Evolutionary conservation across 2,329 filamentous ascomycete species (phyloP).

Genomic region (Sclerotinia sclerotiorum): DNA sequence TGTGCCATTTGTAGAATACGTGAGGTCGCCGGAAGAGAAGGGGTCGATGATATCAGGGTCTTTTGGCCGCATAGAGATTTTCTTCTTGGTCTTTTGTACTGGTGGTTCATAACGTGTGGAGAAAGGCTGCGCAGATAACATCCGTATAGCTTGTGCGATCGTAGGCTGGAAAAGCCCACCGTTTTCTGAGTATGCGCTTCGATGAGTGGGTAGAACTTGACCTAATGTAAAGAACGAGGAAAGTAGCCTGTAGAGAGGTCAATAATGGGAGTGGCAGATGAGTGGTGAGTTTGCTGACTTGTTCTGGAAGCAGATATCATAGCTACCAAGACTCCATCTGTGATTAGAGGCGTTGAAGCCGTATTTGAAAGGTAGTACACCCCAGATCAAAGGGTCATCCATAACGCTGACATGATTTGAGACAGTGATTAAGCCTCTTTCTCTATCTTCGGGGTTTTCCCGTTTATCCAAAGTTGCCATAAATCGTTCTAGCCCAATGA

Average conservation of each 20-base stretch:
- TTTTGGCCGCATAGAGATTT: constrained; percentile 23
- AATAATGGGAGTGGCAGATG: background rate
- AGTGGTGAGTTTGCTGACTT: constrained; percentile 53
- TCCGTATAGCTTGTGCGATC: constrained; percentile 78
- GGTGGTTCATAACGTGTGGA: constrained; percentile 30
- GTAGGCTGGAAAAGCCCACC: constrained; percentile 91
- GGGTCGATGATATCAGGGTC: constrained; percentile 49
- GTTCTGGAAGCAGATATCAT: constrained; percentile 93
- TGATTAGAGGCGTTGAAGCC: constrained; percentile 70
- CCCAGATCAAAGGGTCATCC: constrained; percentile 95
- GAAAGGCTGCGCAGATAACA: constrained; percentile 66
- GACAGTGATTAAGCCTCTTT: constrained; percentile 81
- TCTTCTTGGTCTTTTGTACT: constrained; percentile 4
- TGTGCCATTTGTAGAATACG: constrained; percentile 64
- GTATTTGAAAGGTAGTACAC: constrained; percentile 75
- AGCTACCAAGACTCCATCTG: constrained; percentile 86
- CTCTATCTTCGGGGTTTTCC: constrained; percentile 61
- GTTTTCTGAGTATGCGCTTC: constrained; percentile 66
- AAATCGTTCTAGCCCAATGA: constrained; percentile 74
- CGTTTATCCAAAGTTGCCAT: constrained; percentile 73
- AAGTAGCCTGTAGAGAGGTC: constrained; percentile 52
- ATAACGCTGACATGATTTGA: constrained; percentile 86
- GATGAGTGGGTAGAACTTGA: constrained; percentile 88
- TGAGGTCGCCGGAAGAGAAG: constrained; percentile 50
- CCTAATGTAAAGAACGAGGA: constrained; percentile 84